Percentiles rank a stretch among this genome's conserved stretches.
These are phyloP conservation scores for Daldinia sp. DNA, from an alignment of 2,329 filamentous ascomycete species.

Conservation along the genomic window DNA sequence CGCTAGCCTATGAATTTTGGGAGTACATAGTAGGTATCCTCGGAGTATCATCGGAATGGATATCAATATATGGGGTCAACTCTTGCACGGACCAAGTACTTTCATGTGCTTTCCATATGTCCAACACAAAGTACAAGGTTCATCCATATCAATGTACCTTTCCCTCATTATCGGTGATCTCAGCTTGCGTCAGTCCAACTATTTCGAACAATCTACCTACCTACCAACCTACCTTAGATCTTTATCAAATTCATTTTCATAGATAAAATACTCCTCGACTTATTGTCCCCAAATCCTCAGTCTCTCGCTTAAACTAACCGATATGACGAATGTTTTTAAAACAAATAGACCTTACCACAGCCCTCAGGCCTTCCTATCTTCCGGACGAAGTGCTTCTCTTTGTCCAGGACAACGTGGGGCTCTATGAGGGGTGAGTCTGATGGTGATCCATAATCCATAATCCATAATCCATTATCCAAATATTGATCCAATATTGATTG, in stretches of 20 bases:
- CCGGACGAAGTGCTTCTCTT: conserved; percentile 95
- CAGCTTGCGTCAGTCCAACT: conserved; percentile 33
- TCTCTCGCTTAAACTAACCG: conserved; percentile 43
- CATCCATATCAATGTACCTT: conserved; percentile 13
- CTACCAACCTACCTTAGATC: too few species aligned
- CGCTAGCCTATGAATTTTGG: neutral
- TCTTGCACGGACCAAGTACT: neutral
- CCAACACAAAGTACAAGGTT: neutral
- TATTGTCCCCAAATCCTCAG: neutral
- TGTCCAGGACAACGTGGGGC: conserved; percentile 95
- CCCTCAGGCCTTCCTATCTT: conserved; percentile 89
- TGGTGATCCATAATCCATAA: conserved; percentile 2
- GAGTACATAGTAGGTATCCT: neutral
- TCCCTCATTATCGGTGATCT: conserved; percentile 21
- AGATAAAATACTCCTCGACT: neutral
- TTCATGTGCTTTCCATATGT: neutral
- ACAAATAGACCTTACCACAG: conserved; percentile 94
- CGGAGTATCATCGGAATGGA: conserved; percentile 7
- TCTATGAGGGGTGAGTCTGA: conserved; percentile 89
- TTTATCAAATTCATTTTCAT: neutral
- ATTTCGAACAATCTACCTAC: neutral
- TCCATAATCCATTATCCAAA: neutral
- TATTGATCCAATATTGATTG: conserved; percentile 4
- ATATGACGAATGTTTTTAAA: conserved; percentile 95
- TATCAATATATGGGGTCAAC: neutral